Evolutionary conservation across 805 yeast species (phyloP).

Genomic region (Candida glaebosa): DNA sequence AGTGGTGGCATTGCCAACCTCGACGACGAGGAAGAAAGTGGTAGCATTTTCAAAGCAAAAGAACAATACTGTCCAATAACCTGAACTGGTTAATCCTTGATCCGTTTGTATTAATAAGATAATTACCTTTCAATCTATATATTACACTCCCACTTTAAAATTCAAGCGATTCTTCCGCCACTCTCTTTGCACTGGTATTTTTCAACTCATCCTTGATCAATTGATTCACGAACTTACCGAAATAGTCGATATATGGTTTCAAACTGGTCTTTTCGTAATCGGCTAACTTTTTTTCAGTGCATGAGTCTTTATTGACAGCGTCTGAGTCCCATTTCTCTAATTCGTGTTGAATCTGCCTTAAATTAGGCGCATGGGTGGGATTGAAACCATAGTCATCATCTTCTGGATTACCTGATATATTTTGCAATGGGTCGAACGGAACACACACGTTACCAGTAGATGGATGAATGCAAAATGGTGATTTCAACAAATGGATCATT

Average conservation of each 20-base stretch:
- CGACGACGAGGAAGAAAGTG: slow-evolving; percentile 9
- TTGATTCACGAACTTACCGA: slow-evolving; percentile 57
- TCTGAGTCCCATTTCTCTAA: slow-evolving; percentile 48
- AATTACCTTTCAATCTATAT: neutral
- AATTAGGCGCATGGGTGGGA: slow-evolving; percentile 77
- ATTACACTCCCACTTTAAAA: slow-evolving; percentile 16
- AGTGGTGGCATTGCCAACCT: slow-evolving; percentile 33
- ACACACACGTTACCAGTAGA: slow-evolving; percentile 95
- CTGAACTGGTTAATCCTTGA: slow-evolving; percentile 5
- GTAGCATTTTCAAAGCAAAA: neutral
- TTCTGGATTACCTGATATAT: slow-evolving; percentile 27
- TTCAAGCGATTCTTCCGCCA: slow-evolving; percentile 32
- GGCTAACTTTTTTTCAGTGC: slow-evolving; percentile 18
- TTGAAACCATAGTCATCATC: slow-evolving; percentile 56
- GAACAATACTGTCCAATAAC: slow-evolving; percentile 15
- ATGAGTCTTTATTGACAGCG: slow-evolving; percentile 17
- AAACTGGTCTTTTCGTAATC: slow-evolving; percentile 67
- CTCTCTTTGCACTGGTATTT: slow-evolving; percentile 24
- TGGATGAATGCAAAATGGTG: slow-evolving; percentile 97
- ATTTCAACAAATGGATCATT: slow-evolving; percentile 85
- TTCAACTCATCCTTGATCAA: slow-evolving; percentile 54
- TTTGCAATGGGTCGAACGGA: slow-evolving; percentile 59
- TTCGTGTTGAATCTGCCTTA: slow-evolving; percentile 61
- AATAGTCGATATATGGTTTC: slow-evolving; percentile 65
- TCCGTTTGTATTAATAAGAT: too few species aligned